Evolutionary conservation across 306 rosid genomes (phyloP).

Genomic region (Notholithocarpus densiflorus): DNA sequence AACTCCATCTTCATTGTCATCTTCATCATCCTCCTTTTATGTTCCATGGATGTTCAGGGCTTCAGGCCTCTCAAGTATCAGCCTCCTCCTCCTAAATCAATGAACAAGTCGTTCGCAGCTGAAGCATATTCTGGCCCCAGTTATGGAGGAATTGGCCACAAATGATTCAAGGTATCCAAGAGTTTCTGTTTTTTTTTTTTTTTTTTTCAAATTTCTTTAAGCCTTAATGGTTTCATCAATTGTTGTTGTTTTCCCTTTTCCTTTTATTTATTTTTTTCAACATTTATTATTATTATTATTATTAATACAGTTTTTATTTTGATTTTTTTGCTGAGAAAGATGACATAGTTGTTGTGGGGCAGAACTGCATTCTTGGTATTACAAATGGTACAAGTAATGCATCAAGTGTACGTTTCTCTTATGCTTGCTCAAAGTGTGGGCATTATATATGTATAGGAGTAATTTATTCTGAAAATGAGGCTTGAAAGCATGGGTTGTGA

Average conservation of each 20-base stretch:
- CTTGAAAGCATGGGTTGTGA: too few relatives aligned
- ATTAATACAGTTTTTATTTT: not conserved
- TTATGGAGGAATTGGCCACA: constrained; percentile 36
- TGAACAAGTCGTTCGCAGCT: constrained; percentile 21
- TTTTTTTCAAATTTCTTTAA: not conserved
- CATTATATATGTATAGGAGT: too few relatives aligned
- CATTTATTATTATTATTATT: not conserved
- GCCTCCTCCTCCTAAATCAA: not conserved
- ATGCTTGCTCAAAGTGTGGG: too few relatives aligned
- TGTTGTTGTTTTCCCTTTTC: not conserved
- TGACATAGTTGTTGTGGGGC: too few relatives aligned
- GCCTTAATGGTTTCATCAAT: not conserved
- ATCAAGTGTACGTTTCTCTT: too few relatives aligned
- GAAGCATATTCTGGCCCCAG: constrained; percentile 65
- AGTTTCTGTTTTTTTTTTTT: not conserved
- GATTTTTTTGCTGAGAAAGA: not conserved
- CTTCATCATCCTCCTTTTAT: constrained; percentile 27
- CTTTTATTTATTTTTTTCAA: not conserved
- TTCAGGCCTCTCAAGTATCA: constrained; percentile 31
- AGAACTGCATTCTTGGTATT: too few relatives aligned
- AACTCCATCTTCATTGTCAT: not conserved
- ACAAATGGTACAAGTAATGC: too few relatives aligned
- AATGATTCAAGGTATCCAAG: not conserved
- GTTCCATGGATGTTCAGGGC: constrained; percentile 30
- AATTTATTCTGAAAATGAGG: too few relatives aligned